These are phyloP conservation scores for Coffea canephora DNA, from an alignment of 257 asterid genomes.

Conservation along the genomic window DNA sequence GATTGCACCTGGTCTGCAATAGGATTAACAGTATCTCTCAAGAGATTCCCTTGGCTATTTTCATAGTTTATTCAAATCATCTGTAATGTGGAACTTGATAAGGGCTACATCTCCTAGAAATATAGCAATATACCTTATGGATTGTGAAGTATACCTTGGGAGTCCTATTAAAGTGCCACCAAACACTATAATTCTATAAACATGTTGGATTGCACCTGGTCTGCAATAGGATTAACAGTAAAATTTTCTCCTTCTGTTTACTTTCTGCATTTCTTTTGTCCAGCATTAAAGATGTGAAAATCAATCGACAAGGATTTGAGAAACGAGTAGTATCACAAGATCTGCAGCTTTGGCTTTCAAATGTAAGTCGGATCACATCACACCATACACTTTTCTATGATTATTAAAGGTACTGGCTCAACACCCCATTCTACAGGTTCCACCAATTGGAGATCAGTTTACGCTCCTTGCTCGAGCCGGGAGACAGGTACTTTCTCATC, in stretches of 20 bases:
- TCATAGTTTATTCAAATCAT: background rate
- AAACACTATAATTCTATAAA: no score
- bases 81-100: background rate
- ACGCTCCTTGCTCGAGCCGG: slow-evolving; percentile 98
- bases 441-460: slow-evolving; percentile 66
- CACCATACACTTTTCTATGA: background rate
- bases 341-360: slow-evolving; percentile 97
- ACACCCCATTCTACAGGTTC: slow-evolving; percentile 50
- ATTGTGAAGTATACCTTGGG: background rate
- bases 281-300: slow-evolving; percentile 63
- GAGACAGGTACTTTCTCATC: slow-evolving; percentile 55
- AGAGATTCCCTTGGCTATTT: background rate
- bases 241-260: slow-evolving; percentile 1
- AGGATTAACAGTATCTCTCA: background rate
- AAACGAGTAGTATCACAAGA: slow-evolving; percentile 94
- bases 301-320: slow-evolving; percentile 90
- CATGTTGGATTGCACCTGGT: background rate
- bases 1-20: background rate
- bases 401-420: background rate
- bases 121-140: background rate
- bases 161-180: background rate
- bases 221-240: background rate
- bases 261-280: slow-evolving; percentile 4
- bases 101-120: background rate
- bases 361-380: slow-evolving; percentile 44